Conservation (phyloP, 148 eudicot species). For the Cornus controversa region DNA sequence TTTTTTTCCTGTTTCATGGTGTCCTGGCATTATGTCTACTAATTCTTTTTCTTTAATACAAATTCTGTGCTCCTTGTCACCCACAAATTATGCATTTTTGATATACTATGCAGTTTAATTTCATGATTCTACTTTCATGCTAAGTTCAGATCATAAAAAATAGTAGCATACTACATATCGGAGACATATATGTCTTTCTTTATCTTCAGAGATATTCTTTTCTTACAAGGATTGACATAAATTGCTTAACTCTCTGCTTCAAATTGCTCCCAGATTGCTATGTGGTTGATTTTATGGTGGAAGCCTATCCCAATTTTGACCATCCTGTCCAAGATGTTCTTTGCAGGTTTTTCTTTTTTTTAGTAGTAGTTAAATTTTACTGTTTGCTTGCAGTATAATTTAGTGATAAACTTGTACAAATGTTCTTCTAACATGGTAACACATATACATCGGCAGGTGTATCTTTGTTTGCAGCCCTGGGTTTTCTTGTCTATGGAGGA, state of each 20-base stretch:
- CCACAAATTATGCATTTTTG: neutral
- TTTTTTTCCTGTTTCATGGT: neutral
- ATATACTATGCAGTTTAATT: neutral
- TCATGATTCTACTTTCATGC: neutral
- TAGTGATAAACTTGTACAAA: neutral
- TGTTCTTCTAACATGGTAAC: slow-evolving; percentile 5
- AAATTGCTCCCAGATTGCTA: slow-evolving; percentile 47
- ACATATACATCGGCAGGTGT: slow-evolving; percentile 53
- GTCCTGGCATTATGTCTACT: neutral
- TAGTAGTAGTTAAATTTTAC: neutral
- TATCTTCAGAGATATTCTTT: neutral
- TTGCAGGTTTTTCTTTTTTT: slow-evolving; percentile 63
- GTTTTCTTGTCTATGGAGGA: slow-evolving; percentile 95
- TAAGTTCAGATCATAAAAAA: neutral
- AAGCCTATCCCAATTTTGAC: slow-evolving; percentile 65
- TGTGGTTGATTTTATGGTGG: slow-evolving; percentile 96
- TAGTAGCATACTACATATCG: neutral
- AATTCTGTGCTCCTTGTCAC: neutral
- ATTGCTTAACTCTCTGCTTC: slow-evolving; percentile 8
- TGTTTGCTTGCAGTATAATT: slow-evolving; percentile 2
- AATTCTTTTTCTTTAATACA: too few relatives aligned
- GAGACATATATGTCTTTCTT: neutral
- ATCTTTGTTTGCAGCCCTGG: slow-evolving; percentile 86
- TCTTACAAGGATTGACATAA: neutral
- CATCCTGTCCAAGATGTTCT: slow-evolving; percentile 83